Evolutionary conservation across 169 alveolate genomes (phyloP).

Genomic region (Miamiensis avidus): DNA sequence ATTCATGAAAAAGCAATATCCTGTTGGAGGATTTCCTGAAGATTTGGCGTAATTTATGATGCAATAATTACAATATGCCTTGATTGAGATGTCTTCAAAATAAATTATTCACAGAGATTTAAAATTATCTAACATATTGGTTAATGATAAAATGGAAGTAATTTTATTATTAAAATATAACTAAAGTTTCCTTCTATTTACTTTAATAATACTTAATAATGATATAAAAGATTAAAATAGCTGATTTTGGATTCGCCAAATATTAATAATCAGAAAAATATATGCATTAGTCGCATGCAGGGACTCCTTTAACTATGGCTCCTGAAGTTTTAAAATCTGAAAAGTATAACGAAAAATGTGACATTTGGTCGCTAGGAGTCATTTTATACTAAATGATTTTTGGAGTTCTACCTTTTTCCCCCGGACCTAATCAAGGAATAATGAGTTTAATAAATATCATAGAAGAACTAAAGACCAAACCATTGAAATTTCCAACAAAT

Average conservation of each 20-base stretch:
- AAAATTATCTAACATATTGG: too few relatives aligned
- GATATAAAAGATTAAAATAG: not conserved
- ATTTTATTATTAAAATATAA: too few relatives aligned
- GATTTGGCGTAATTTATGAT: not conserved
- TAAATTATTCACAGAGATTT: not conserved
- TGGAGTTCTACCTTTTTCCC: constrained; percentile 51
- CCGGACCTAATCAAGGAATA: constrained; percentile 2
- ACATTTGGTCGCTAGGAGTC: constrained; percentile 84
- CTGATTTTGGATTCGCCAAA: not conserved
- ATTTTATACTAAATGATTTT: constrained; percentile 58
- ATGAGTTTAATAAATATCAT: not conserved
- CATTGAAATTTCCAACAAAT: not conserved
- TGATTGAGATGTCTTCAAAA: not conserved
- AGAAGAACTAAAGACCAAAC: not conserved
- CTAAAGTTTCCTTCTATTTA: too few relatives aligned
- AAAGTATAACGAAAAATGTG: constrained; percentile 73
- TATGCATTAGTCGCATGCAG: not conserved
- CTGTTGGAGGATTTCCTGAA: not conserved
- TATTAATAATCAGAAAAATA: too few relatives aligned
- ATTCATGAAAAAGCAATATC: too few relatives aligned
- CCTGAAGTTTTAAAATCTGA: constrained; percentile 76
- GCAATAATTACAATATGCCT: not conserved
- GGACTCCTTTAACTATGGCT: constrained; percentile 73
- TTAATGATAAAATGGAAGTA: not conserved
- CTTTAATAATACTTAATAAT: not conserved